These are phyloP conservation scores for Talaromyces sp. DNA, from an alignment of 2,329 filamentous ascomycete species.

Conservation along the genomic window DNA sequence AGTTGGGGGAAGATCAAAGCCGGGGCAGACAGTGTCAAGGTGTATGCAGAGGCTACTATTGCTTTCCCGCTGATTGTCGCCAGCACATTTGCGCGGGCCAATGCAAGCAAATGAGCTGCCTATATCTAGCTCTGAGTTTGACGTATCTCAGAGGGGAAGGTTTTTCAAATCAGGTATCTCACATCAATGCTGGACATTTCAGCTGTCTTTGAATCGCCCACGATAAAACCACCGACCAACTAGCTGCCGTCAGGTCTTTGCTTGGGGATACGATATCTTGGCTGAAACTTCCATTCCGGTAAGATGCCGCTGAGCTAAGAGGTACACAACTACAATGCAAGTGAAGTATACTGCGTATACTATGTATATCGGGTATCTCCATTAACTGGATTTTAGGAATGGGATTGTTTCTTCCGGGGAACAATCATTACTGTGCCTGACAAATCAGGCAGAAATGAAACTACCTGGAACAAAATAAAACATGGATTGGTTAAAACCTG, in stretches of 20 bases:
- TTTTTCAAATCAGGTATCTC: neutral
- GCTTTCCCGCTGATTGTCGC: conserved; percentile 65
- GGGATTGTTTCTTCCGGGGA: no score
- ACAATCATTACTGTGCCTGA: neutral
- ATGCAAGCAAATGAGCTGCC: neutral
- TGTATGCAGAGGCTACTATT: conserved; percentile 64
- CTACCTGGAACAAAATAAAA: neutral
- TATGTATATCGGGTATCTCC: no score
- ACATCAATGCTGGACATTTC: neutral
- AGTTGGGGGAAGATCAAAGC: conserved; percentile 98
- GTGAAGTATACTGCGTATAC: neutral
- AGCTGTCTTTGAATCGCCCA: neutral
- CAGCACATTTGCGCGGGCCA: conserved; percentile 56
- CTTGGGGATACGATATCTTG: neutral
- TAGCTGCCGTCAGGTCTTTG: neutral
- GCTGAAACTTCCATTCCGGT: neutral
- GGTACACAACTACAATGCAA: neutral
- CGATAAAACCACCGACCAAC: neutral
- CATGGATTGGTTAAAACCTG: neutral
- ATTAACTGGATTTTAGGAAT: no score
- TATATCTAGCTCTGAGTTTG: neutral
- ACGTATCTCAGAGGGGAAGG: no score
- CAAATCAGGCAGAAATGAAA: neutral
- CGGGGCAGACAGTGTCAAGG: conserved; percentile 84
- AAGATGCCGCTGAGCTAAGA: neutral